phyloP scores from a whole-genome alignment of 2,329 filamentous ascomycete species.

The Tolypocladium amazonense region DNA sequence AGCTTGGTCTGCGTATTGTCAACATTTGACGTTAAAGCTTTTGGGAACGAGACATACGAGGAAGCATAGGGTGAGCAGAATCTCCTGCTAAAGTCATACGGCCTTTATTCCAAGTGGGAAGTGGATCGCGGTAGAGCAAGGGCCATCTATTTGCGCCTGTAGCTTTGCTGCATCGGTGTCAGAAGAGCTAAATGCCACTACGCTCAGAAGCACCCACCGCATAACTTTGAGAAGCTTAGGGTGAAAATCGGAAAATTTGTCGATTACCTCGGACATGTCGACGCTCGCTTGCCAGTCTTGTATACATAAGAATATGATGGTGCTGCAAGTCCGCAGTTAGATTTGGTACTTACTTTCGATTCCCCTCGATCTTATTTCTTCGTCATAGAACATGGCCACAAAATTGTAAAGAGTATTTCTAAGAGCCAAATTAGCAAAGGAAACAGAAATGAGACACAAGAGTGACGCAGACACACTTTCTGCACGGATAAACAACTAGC shows the following conservation, averaged over 20 bases:
- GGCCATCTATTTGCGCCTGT: conserved; percentile 23
- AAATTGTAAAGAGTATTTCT: conserved; percentile 24
- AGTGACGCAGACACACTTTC: conserved; percentile 11
- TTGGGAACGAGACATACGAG: conserved; percentile 13
- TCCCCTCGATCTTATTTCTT: conserved; percentile 5
- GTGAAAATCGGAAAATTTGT: conserved; percentile 16
- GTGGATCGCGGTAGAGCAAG: conserved; percentile 21
- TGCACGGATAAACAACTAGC: conserved; percentile 22
- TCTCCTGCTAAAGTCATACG: conserved; percentile 23
- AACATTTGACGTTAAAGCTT: neutral
- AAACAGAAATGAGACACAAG: too few species aligned
- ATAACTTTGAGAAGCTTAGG: conserved; percentile 15
- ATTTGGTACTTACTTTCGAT: conserved; percentile 9
- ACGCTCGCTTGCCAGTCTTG: conserved; percentile 21
- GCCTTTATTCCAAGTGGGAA: conserved; percentile 20
- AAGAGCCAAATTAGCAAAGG: neutral
- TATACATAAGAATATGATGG: neutral
- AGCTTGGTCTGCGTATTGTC: conserved; percentile 20
- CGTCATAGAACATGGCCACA: conserved; percentile 18
- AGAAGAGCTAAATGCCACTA: neutral
- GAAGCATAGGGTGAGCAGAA: conserved; percentile 27
- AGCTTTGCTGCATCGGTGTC: conserved; percentile 16
- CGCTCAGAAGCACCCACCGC: conserved; percentile 9
- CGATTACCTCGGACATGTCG: conserved; percentile 15
- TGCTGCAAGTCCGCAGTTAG: neutral